A percentile compares a stretch with the other conserved stretches of the same genome.
Evolutionary conservation across 352 stramenopile genomes (phyloP).

Genomic region (Pythium phragmitis): DNA sequence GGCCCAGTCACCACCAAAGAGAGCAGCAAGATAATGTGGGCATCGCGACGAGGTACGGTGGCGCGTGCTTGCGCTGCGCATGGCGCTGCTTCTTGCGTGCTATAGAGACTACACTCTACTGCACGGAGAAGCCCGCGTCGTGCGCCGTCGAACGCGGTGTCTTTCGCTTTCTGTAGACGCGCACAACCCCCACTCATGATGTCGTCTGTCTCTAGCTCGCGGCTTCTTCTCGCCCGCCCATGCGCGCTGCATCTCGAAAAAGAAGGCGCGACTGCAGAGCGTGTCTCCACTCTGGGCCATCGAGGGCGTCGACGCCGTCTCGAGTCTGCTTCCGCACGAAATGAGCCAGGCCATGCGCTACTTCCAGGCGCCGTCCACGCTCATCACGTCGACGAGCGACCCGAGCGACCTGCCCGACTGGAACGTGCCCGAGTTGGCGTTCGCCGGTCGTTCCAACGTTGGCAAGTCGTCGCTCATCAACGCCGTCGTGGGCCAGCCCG

Average conservation of each 20-base stretch:
- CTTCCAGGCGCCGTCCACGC: conserved; percentile 55
- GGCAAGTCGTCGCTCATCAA: conserved; percentile 91
- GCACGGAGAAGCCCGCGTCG: not conserved
- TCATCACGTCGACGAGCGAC: conserved; percentile 68
- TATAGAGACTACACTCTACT: too few species aligned
- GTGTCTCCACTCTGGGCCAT: conserved; percentile 61
- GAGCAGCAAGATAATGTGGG: not conserved
- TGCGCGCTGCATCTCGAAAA: conserved; percentile 41
- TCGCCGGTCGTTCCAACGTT: conserved; percentile 86
- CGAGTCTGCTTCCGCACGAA: conserved; percentile 59
- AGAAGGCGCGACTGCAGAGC: conserved; percentile 49
- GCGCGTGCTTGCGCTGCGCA: not conserved
- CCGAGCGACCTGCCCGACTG: conserved; percentile 61
- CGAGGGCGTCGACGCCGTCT: conserved; percentile 46
- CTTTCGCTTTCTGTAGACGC: not conserved
- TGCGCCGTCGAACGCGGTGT: not conserved
- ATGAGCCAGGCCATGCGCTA: conserved; percentile 56
- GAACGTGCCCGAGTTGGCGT: conserved; percentile 76
- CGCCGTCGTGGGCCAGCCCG: conserved; percentile 62
- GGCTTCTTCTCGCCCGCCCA: not conserved
- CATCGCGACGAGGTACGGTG: not conserved
- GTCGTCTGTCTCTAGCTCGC: not conserved
- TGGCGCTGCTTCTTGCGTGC: not conserved
- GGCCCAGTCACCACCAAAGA: not conserved
- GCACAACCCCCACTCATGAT: not conserved